These are phyloP conservation scores for Fusarium floridanum DNA, from an alignment of 2,329 filamentous ascomycete species.

Conservation along the genomic window DNA sequence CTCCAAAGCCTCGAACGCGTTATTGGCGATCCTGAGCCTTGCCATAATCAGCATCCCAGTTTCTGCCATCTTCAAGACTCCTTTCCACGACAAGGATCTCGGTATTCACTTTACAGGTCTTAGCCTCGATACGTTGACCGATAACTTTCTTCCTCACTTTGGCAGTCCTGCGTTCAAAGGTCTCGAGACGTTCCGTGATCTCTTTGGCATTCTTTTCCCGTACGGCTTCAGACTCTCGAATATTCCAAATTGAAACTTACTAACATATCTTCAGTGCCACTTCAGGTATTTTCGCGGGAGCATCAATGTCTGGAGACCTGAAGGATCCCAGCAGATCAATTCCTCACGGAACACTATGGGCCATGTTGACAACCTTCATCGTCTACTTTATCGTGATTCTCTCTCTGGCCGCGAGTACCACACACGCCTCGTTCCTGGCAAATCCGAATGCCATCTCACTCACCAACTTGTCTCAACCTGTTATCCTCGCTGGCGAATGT, in stretches of 20 bases:
- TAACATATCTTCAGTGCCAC: constrained; percentile 55
- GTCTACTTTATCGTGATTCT: constrained; percentile 83
- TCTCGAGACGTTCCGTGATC: constrained; percentile 79
- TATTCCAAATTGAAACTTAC: constrained; percentile 39
- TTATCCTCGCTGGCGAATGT: constrained; percentile 86
- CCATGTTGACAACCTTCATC: constrained; percentile 80
- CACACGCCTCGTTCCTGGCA: constrained; percentile 77
- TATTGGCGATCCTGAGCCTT: constrained; percentile 77
- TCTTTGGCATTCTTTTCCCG: constrained; percentile 90
- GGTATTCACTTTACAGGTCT: constrained; percentile 83
- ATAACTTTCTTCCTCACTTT: constrained; percentile 81
- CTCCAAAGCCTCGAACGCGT: constrained; percentile 81
- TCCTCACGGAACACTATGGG: constrained; percentile 84
- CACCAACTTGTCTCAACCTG: constrained; percentile 78
- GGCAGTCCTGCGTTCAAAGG: constrained; percentile 72
- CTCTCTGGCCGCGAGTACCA: constrained; percentile 82
- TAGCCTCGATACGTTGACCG: constrained; percentile 75
- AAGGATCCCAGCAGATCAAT: constrained; percentile 87
- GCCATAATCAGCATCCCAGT: constrained; percentile 86
- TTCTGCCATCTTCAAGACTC: constrained; percentile 76
- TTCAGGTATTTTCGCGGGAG: constrained; percentile 75
- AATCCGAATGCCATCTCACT: constrained; percentile 86
- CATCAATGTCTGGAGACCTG: constrained; percentile 91
- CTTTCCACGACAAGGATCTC: constrained; percentile 73
- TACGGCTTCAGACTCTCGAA: constrained; percentile 35